A percentile compares a stretch with the other conserved stretches of the same genome.
These are phyloP conservation scores for Monosporozyma solicola DNA, from an alignment of 805 yeast species.

Conservation along the genomic window DNA sequence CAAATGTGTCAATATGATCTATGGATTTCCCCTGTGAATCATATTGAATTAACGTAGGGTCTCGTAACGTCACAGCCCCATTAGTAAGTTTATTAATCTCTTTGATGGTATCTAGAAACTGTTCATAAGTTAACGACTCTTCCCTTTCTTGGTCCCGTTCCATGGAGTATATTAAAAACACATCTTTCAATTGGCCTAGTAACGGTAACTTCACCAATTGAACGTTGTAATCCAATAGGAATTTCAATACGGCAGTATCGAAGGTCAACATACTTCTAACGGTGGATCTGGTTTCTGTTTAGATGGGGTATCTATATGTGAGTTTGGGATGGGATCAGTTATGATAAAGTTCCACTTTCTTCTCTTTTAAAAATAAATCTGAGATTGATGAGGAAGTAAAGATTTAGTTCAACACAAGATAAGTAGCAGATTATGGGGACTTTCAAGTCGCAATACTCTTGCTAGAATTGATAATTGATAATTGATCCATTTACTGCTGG, in stretches of 20 bases:
- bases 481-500: no score
- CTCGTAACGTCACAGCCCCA: conserved; percentile 11
- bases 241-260: conserved; percentile 5
- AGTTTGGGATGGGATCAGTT: background rate
- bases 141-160: background rate
- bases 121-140: background rate
- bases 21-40: conserved; percentile 3
- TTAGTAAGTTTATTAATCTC: conserved; percentile 4
- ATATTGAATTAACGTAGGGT: conserved; percentile 1
- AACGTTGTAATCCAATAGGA: conserved; percentile 18
- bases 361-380: background rate
- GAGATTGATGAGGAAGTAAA: background rate
- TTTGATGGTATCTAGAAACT: conserved; percentile 5
- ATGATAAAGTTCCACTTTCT: background rate
- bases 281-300: background rate
- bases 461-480: no score
- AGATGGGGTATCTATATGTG: background rate
- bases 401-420: no score
- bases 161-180: conserved; percentile 7
- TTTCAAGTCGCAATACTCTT: background rate
- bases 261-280: background rate
- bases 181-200: conserved; percentile 19
- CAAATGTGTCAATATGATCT: conserved; percentile 15
- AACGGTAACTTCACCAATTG: conserved; percentile 17
- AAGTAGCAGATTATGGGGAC: background rate